These are phyloP conservation scores for Elsinoe necatrix DNA, from an alignment of 2,329 filamentous ascomycete species.

Conservation along the genomic window DNA sequence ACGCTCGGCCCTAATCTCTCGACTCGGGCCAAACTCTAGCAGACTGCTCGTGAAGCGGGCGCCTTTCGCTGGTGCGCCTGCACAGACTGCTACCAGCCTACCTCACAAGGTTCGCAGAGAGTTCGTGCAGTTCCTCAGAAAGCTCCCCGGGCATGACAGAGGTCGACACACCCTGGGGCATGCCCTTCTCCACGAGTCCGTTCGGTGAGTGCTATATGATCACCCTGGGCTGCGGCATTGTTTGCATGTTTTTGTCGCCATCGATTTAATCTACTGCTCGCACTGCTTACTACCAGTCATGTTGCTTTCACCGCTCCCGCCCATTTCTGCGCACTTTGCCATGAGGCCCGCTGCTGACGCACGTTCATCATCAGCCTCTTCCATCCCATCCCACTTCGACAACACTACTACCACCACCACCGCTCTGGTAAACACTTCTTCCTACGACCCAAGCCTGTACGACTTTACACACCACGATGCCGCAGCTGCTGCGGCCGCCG, in stretches of 20 bases:
- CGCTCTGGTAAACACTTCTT: neutral
- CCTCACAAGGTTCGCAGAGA: slow-evolving; percentile 3
- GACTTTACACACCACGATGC: slow-evolving; percentile 14
- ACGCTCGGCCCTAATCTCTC: slow-evolving; percentile 2
- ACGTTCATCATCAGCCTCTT: slow-evolving; percentile 9
- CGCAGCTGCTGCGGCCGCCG: neutral
- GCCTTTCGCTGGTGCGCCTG: neutral
- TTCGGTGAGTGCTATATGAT: slow-evolving; percentile 9
- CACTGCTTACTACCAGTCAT: neutral
- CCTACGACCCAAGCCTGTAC: slow-evolving; percentile 8
- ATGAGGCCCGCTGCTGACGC: slow-evolving; percentile 13
- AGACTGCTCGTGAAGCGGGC: neutral
- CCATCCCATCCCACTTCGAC: slow-evolving; percentile 9
- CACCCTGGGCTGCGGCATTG: neutral
- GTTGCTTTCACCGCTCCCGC: slow-evolving; percentile 10
- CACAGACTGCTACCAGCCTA: neutral
- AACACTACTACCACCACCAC: neutral
- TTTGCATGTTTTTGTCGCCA: neutral
- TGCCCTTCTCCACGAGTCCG: slow-evolving; percentile 7
- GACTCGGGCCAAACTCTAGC: neutral
- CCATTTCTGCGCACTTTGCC: slow-evolving; percentile 6
- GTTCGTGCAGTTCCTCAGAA: neutral
- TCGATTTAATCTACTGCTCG: neutral
- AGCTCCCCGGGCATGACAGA: slow-evolving; percentile 10
- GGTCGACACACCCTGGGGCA: slow-evolving; percentile 13